These are phyloP conservation scores for Coniochaeta sp. DNA, from an alignment of 2,329 filamentous ascomycete species.

Conservation along the genomic window DNA sequence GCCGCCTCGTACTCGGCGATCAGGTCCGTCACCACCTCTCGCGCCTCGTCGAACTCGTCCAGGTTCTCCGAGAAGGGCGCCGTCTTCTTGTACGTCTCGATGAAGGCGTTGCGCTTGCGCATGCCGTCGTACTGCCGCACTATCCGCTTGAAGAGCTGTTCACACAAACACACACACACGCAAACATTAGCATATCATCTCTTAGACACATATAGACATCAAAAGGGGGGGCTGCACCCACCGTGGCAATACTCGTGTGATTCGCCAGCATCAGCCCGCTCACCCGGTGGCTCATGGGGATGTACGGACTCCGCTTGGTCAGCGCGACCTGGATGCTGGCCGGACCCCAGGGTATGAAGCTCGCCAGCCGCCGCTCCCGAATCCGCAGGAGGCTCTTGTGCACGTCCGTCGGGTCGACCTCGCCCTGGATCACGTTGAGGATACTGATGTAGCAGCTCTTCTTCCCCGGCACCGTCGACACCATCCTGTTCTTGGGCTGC, in stretches of 20 bases:
- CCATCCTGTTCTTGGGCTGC: slow-evolving; percentile 99
- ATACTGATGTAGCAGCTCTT: slow-evolving; percentile 99
- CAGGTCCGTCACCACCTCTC: slow-evolving; percentile 83
- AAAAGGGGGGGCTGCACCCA: slow-evolving; percentile 27
- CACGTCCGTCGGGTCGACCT: slow-evolving; percentile 95
- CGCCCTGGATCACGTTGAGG: slow-evolving; percentile 96
- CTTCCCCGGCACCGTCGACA: slow-evolving; percentile 89
- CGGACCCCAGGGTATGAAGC: slow-evolving; percentile 97
- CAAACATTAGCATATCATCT: neutral
- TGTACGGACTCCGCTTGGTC: slow-evolving; percentile 93
- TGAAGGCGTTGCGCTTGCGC: slow-evolving; percentile 92
- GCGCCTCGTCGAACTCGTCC: slow-evolving; percentile 90
- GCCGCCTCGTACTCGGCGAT: slow-evolving; percentile 95
- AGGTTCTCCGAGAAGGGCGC: slow-evolving; percentile 87
- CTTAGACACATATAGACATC: neutral
- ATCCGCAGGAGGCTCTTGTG: slow-evolving; percentile 97
- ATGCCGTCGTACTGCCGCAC: slow-evolving; percentile 88
- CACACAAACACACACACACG: neutral
- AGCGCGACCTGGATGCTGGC: slow-evolving; percentile 96
- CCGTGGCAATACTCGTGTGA: slow-evolving; percentile 91
- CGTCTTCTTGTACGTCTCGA: slow-evolving; percentile 95
- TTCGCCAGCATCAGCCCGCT: slow-evolving; percentile 97
- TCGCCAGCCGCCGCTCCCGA: slow-evolving; percentile 84
- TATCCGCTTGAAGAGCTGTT: slow-evolving; percentile 82
- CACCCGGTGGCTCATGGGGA: slow-evolving; percentile 88